Percentiles rank a stretch among this genome's conserved stretches.
Conservation (phyloP, 257 asterid genomes). For the Linaria vulgaris region DNA sequence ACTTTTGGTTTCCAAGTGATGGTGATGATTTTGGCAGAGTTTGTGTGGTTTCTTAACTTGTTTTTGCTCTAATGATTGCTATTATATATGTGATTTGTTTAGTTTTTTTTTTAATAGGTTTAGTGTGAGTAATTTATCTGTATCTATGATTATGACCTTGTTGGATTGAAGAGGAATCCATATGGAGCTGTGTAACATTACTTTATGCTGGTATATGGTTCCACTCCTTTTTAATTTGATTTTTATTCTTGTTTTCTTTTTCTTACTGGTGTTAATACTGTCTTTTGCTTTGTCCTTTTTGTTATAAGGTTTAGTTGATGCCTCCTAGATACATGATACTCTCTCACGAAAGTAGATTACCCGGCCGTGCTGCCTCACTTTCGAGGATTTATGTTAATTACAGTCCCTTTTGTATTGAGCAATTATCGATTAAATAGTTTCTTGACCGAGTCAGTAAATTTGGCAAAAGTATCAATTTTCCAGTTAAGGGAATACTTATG, state of each 20-base stretch:
- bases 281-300: neutral
- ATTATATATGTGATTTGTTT: conserved; percentile 37
- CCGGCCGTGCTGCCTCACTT: neutral
- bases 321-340: neutral
- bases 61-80: conserved; percentile 23
- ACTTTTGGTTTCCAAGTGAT: conserved; percentile 85
- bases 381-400: neutral
- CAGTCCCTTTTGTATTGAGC: neutral
- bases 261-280: conserved; percentile 8
- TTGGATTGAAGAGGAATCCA: conserved; percentile 32
- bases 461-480: no score
- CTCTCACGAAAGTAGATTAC: neutral
- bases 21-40: conserved; percentile 33
- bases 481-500: neutral
- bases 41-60: conserved; percentile 24
- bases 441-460: no score
- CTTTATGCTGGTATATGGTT: conserved; percentile 15
- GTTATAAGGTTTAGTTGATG: neutral
- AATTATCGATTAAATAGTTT: neutral
- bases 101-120: conserved; percentile 27
- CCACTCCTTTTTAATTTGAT: conserved; percentile 3
- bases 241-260: conserved; percentile 16
- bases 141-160: conserved; percentile 23
- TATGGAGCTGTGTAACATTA: conserved; percentile 27
- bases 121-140: conserved; percentile 29